Conservation (phyloP, 768 basidiomycete genomes). For the Floccularia luteovirens region DNA sequence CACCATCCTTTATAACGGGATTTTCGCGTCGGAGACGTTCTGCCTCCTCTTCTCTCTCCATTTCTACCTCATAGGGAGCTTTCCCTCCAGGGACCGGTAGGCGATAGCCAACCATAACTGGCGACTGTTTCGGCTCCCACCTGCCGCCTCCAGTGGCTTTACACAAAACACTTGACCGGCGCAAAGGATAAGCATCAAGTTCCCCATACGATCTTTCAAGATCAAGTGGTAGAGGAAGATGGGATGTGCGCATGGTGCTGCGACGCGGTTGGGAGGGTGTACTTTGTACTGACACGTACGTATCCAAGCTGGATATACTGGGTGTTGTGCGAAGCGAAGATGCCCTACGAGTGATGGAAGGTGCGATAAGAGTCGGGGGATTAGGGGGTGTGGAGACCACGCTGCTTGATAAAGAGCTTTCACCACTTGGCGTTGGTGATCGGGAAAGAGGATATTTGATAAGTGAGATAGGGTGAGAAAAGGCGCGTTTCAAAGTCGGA, state of each 20-base stretch:
- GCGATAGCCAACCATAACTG: constrained; percentile 38
- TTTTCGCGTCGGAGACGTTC: constrained; percentile 42
- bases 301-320: constrained; percentile 26
- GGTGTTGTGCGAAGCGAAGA: constrained; percentile 21
- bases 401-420: constrained; percentile 23
- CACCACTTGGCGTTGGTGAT: constrained; percentile 22
- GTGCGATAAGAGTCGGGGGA: constrained; percentile 12
- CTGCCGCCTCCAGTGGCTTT: constrained; percentile 77
- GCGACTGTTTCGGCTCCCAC: constrained; percentile 62
- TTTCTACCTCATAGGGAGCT: constrained; percentile 59
- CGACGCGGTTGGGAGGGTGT: constrained; percentile 17
- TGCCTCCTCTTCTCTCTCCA: constrained; percentile 59
- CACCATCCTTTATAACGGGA: constrained; percentile 56
- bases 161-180: constrained; percentile 58
- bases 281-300: constrained; percentile 24
- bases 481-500: constrained; percentile 24
- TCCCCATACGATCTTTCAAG: constrained; percentile 55
- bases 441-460: constrained; percentile 25
- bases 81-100: constrained; percentile 61
- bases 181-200: constrained; percentile 68
- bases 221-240: constrained; percentile 29
- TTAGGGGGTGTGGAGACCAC: constrained; percentile 17
- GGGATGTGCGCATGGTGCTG: constrained; percentile 21
- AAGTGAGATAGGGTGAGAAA: constrained; percentile 31
- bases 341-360: constrained; percentile 18